Evolutionary conservation across 1,139 yeast genomes (phyloP), one percentile per base, ranked within the genome.

Genomic region (Schwanniomyces etchellsii): DNA sequence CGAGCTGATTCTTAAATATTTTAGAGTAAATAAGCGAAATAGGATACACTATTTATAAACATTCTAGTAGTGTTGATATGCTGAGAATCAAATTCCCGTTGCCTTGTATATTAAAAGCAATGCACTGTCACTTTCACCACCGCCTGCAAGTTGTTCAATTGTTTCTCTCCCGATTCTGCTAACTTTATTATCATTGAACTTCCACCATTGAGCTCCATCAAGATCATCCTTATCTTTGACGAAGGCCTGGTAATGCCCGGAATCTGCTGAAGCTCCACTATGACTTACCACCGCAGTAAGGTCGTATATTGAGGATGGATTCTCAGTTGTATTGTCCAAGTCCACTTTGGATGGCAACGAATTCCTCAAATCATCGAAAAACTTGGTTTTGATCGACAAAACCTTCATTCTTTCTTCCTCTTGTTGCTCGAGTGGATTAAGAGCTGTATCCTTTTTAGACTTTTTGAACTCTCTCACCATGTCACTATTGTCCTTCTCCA

Each of bases 71-170:
- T 7, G n/a, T 18, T 7, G n/a, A 7, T 7, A 7, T 7, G 21
- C 7, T n/a, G n/a, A 53, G 40, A 22, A 27, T 45, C 48, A 60
- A 42, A 69, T 50, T 13, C 91, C 94, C 44, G 79, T 74, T 3
- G 86, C 94, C 50, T 81, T 81, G 65, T 91, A 91, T 33, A 91
- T 60, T 43, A 89, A 70, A 38, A 93, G 80, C 57, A 91, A 74
- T 2, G 98, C 98, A 47, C 94, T 79, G 57, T 91, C 98, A 45
- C 95, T 80, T 61, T 93, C 98, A 38, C 98, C 96, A 31, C 99
- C 99, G 28, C 98, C 99, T 5, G 96, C 84, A 41, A 93, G 70
- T 33, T 74, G 60, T 52, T 86, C 96, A 39, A 91, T 77, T 51
- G 76, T 85, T 32, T 86, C 93, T 50, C 77, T 83, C 36, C 70